Evolutionary conservation across 1,284 basidiomycete species (phyloP).

Genomic region (Sporisorium scitamineum): DNA sequence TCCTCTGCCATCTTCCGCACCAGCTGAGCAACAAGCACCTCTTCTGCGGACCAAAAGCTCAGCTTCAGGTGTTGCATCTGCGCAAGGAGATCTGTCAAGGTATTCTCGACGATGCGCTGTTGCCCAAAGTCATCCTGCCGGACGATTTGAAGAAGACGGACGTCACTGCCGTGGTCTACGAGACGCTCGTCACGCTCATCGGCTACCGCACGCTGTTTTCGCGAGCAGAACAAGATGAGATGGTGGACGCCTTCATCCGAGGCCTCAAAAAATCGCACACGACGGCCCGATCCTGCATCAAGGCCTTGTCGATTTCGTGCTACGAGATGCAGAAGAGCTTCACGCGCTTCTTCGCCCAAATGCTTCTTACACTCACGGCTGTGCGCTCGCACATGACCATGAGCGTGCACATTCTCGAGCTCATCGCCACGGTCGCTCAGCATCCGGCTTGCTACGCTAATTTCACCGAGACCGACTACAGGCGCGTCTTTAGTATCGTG

Average conservation of each 20-base stretch:
- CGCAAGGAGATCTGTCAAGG: constrained; percentile 79
- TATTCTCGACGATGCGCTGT: constrained; percentile 75
- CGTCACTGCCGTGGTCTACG: constrained; percentile 87
- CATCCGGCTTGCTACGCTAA: constrained; percentile 84
- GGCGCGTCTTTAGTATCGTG: constrained; percentile 93
- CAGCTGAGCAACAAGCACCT: constrained; percentile 96
- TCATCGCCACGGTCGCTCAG: constrained; percentile 88
- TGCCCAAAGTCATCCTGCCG: constrained; percentile 76
- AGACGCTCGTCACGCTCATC: constrained; percentile 87
- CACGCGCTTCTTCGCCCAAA: constrained; percentile 80
- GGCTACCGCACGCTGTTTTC: constrained; percentile 87
- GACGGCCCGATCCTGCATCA: constrained; percentile 90
- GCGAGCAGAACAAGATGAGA: constrained; percentile 74
- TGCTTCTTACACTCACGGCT: constrained; percentile 88
- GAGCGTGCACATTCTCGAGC: constrained; percentile 94
- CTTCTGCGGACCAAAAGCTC: constrained; percentile 88
- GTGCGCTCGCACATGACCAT: constrained; percentile 95
- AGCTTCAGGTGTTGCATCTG: constrained; percentile 77
- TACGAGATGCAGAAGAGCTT: constrained; percentile 89
- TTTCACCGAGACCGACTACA: constrained; percentile 91
- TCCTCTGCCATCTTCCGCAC: constrained; percentile 88
- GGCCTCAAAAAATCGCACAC: constrained; percentile 81
- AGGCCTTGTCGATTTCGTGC: constrained; percentile 87
- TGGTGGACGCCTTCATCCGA: constrained; percentile 85
- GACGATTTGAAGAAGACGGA: constrained; percentile 74